Evolutionary conservation across 192 early-diverging fungal genomes (phyloP).

Genomic region (Coemansia sp.): DNA sequence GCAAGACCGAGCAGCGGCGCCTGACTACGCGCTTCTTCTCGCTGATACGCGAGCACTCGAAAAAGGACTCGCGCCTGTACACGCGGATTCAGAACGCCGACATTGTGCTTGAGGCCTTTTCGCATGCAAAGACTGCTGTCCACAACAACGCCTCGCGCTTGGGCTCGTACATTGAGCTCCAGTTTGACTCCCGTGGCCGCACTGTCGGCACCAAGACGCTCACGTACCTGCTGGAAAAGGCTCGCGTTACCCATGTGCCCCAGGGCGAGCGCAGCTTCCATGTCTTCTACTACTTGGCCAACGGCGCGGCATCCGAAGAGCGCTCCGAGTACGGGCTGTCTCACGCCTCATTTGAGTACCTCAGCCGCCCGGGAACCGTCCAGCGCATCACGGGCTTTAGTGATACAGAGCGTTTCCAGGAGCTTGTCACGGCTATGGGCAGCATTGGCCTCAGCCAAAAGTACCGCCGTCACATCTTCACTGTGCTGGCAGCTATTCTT

Average conservation of each 20-base stretch:
- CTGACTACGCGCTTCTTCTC: constrained; percentile 66
- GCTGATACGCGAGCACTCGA: constrained; percentile 69
- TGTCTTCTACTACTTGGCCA: constrained; percentile 91
- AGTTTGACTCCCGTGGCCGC: constrained; percentile 88
- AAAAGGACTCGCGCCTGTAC: constrained; percentile 72
- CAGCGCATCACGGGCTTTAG: constrained; percentile 62
- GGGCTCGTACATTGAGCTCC: constrained; percentile 82
- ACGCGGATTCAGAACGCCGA: constrained; percentile 68
- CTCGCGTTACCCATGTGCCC: constrained; percentile 70
- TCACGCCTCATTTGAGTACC: constrained; percentile 52
- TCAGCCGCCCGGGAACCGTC: constrained; percentile 61
- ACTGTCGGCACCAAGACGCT: constrained; percentile 85
- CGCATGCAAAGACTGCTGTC: constrained; percentile 74
- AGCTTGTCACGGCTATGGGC: constrained; percentile 82
- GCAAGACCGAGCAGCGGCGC: constrained; percentile 81
- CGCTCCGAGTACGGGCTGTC: constrained; percentile 61
- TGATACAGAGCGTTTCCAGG: constrained; percentile 65
- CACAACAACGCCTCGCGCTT: constrained; percentile 86
- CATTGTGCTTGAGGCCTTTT: constrained; percentile 84
- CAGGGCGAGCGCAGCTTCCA: constrained; percentile 86
- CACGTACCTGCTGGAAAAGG: constrained; percentile 89
- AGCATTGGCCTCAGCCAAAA: constrained; percentile 81
- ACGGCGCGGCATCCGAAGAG: constrained; percentile 79
- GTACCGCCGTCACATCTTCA: constrained; percentile 84
- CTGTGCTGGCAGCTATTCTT: constrained; percentile 82